A percentile compares a stretch with the other conserved stretches of the same genome.
Evolutionary conservation across 768 basidiomycete genomes (phyloP).

Genomic region (Psilocybe cyanescens): DNA sequence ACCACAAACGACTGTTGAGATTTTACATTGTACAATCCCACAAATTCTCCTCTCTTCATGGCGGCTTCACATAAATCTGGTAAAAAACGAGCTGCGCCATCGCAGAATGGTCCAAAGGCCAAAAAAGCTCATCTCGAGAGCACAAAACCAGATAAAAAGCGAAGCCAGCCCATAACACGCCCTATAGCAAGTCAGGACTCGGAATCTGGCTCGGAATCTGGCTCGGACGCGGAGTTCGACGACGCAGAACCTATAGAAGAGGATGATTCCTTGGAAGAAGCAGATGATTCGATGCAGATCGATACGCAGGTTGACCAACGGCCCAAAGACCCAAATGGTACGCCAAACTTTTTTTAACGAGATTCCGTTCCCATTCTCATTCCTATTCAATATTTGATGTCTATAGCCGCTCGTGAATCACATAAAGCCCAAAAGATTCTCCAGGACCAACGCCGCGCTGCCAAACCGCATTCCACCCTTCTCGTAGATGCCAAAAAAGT

Average conservation of each 20-base stretch:
- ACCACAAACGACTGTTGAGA: no score
- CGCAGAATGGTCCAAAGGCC: constrained; percentile 48
- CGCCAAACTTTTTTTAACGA: constrained; percentile 7
- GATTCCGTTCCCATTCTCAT: background rate
- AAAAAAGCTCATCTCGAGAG: constrained; percentile 57
- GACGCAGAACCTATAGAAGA: constrained; percentile 40
- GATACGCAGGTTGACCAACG: constrained; percentile 32
- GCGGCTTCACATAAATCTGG: constrained; percentile 41
- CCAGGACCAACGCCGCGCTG: constrained; percentile 69
- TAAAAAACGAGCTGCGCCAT: constrained; percentile 55
- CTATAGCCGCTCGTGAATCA: constrained; percentile 63
- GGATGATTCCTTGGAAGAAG: constrained; percentile 36
- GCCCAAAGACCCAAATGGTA: constrained; percentile 66
- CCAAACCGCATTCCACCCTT: constrained; percentile 77
- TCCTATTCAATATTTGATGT: constrained; percentile 2
- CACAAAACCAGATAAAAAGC: constrained; percentile 49
- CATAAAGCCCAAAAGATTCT: constrained; percentile 73
- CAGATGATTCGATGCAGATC: constrained; percentile 35
- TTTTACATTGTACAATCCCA: background rate
- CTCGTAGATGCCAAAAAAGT: constrained; percentile 74
- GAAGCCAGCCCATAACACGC: constrained; percentile 63
- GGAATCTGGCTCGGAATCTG: constrained; percentile 45
- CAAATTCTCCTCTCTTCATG: constrained; percentile 28
- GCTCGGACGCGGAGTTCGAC: constrained; percentile 23
- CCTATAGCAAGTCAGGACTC: constrained; percentile 32